Conservation (phyloP, 2,329 filamentous ascomycete genomes). For the Pseudogymnoascus verrucosus region DNA sequence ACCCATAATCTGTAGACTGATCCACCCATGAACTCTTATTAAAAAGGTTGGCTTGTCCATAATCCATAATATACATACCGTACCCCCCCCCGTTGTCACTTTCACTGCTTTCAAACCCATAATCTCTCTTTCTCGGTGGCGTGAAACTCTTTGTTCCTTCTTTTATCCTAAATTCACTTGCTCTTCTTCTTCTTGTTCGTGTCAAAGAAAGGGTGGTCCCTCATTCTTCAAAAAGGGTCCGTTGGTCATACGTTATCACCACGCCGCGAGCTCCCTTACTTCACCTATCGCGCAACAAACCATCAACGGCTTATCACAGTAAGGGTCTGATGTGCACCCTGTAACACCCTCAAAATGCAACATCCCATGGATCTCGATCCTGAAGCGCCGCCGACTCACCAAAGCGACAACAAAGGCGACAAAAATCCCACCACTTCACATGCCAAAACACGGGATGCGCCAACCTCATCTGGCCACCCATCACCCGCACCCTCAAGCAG, state of each 20-base stretch:
- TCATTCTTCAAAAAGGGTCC: not conserved
- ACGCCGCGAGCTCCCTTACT: not conserved
- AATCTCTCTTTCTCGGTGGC: not conserved
- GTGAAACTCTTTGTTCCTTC: not conserved
- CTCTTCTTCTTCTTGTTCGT: not conserved
- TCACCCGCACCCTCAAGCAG: not conserved
- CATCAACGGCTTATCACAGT: not conserved
- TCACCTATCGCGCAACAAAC: not conserved
- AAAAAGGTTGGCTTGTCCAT: conserved; percentile 2
- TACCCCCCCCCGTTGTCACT: not conserved
- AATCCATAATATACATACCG: not conserved
- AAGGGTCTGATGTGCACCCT: not conserved
- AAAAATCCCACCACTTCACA: not conserved
- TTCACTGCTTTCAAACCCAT: not conserved
- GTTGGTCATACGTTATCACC: not conserved
- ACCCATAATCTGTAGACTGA: not conserved
- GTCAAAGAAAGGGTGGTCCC: not conserved
- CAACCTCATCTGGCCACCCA: not conserved
- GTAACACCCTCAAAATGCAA: not conserved
- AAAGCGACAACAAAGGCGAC: not conserved
- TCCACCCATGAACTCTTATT: conserved; percentile 2
- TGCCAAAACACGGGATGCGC: not conserved
- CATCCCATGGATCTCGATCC: not conserved
- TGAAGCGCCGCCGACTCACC: not conserved
- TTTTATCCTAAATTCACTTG: not conserved